phyloP scores from a whole-genome alignment of 225 moss, liverwort and hornwort genomes.

The Rhytidiadelphus loreus region DNA sequence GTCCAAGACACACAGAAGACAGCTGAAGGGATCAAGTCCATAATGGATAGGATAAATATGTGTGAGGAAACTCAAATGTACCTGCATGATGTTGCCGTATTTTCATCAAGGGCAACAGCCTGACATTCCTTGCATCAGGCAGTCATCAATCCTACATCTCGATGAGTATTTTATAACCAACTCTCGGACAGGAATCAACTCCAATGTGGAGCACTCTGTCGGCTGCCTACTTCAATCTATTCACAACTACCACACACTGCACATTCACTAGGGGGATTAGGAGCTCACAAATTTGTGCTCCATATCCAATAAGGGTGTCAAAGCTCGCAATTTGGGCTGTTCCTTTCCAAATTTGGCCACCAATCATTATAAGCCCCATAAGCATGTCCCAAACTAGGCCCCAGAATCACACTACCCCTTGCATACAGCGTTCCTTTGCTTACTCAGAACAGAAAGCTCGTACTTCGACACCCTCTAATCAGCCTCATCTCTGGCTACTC shows the following conservation, averaged over 20 bases:
- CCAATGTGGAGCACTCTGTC: constrained; percentile 35
- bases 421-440: neutral
- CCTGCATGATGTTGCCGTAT: neutral
- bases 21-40: neutral
- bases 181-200: constrained; percentile 11
- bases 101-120: neutral
- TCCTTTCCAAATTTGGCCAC: neutral
- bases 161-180: neutral
- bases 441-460: neutral
- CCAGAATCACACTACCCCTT: neutral
- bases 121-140: neutral
- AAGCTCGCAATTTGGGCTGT: neutral
- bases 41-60: constrained; percentile 4
- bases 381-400: neutral
- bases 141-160: constrained; percentile 4
- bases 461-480: neutral
- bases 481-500: neutral
- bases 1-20: neutral
- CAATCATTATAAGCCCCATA: neutral
- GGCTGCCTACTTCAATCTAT: constrained; percentile 25
- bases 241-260: constrained; percentile 21
- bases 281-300: neutral
- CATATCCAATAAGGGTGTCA: neutral
- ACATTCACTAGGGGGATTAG: neutral
- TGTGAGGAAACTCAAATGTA: neutral